Percentiles rank a stretch among this genome's conserved stretches.
These are phyloP conservation scores for Phylloporus sp. DNA, from an alignment of 768 basidiomycete genomes.

Conservation along the genomic window DNA sequence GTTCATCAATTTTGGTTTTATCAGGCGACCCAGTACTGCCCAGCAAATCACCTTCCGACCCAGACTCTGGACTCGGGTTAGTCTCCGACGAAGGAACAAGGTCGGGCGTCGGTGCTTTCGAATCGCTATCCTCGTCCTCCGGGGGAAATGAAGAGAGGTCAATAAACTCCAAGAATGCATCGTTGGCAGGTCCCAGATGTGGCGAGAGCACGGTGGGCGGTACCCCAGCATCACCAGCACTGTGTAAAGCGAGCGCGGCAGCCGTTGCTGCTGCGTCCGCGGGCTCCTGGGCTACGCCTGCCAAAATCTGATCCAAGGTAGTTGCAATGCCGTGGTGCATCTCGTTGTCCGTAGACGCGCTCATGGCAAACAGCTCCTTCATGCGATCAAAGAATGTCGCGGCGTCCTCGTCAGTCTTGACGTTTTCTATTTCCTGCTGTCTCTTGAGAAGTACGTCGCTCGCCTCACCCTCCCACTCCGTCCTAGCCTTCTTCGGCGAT, in stretches of 20 bases:
- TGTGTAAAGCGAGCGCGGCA: conserved; percentile 23
- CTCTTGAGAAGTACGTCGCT: conserved; percentile 45
- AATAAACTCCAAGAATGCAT: conserved; percentile 48
- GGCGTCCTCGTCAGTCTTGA: conserved; percentile 67
- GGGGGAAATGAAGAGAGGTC: conserved; percentile 60
- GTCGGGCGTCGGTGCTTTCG: conserved; percentile 72
- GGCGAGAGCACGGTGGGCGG: conserved; percentile 32
- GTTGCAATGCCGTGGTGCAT: conserved; percentile 47
- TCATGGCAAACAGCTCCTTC: conserved; percentile 57
- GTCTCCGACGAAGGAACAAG: conserved; percentile 65
- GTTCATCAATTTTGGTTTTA: conserved; percentile 52
- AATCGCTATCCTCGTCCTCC: conserved; percentile 55
- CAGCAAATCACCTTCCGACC: conserved; percentile 52
- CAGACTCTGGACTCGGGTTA: conserved; percentile 73
- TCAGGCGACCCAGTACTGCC: conserved; percentile 42
- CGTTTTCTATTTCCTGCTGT: conserved; percentile 36
- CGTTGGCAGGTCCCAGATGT: conserved; percentile 34
- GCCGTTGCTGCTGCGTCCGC: conserved; percentile 30
- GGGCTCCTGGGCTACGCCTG: conserved; percentile 45
- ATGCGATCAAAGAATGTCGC: conserved; percentile 56
- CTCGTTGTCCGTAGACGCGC: conserved; percentile 37
- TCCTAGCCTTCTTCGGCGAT: conserved; percentile 67
- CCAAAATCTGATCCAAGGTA: conserved; percentile 59
- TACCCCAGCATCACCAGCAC: conserved; percentile 27
- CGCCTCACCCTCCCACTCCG: conserved; percentile 62